A percentile compares a stretch with the other conserved stretches of the same genome.
Conservation (phyloP, 2,329 filamentous ascomycete genomes). For the Raffaelea ambrosiae region DNA sequence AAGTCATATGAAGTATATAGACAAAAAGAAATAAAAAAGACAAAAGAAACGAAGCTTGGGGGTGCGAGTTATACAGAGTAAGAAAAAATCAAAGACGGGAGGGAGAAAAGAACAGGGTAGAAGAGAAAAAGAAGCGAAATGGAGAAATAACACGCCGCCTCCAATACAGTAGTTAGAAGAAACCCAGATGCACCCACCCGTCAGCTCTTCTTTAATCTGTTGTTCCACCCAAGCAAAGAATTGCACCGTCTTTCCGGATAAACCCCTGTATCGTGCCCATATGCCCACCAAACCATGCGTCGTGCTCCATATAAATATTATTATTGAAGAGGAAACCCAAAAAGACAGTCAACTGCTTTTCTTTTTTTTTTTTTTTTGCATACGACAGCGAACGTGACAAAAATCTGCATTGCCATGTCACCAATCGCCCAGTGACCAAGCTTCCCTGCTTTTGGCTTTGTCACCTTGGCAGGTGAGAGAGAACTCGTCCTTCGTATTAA, state of each 20-base stretch:
- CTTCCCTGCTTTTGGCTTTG: no score
- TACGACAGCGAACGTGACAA: no score
- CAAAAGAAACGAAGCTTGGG: background rate
- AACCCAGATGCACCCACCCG: constrained; percentile 1
- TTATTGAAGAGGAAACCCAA: background rate
- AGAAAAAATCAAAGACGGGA: background rate
- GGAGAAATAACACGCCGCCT: constrained; percentile 3
- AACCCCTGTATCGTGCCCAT: background rate
- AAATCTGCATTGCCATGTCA: no score
- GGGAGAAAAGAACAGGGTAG: background rate
- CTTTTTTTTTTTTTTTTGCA: no score
- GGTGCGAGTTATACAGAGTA: background rate
- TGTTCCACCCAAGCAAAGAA: background rate
- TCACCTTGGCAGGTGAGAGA: no score
- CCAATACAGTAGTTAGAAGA: background rate
- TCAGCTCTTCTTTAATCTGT: background rate
- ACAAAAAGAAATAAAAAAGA: background rate
- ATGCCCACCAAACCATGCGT: background rate
- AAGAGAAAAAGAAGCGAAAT: constrained; percentile 3
- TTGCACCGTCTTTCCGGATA: constrained; percentile 2
- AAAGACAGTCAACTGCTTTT: no score
- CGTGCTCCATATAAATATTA: background rate
- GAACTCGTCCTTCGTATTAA: no score
- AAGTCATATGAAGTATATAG: background rate
- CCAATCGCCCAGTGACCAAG: no score